Percentiles rank a stretch among this genome's conserved stretches.
phyloP scores from a whole-genome alignment of 192 early-diverging fungal species.

The Coemansia sp. region DNA sequence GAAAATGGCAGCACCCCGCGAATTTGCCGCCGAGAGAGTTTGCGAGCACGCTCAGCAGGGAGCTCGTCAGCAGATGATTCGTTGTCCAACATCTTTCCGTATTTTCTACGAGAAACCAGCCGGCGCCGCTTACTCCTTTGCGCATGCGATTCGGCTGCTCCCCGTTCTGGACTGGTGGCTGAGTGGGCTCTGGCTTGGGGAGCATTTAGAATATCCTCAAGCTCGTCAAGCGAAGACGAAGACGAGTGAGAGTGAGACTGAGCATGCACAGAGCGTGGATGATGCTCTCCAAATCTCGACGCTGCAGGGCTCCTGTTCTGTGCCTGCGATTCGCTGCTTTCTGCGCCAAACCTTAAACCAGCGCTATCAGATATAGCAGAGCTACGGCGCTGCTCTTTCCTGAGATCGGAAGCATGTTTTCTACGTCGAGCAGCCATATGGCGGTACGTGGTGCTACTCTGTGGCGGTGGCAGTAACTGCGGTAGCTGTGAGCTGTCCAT shows the following conservation, averaged over 20 bases:
- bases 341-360: too few relatives aligned
- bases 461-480: slow-evolving; percentile 3
- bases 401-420: not conserved
- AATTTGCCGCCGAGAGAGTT: slow-evolving; percentile 32
- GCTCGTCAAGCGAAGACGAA: slow-evolving; percentile 1
- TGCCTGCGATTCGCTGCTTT: too few relatives aligned
- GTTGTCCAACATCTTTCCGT: not conserved
- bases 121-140: not conserved
- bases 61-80: slow-evolving; percentile 4
- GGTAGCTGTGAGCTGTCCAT: not conserved
- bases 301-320: too few relatives aligned
- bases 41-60: slow-evolving; percentile 21
- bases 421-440: slow-evolving; percentile 24
- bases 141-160: not conserved
- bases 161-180: too few relatives aligned
- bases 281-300: too few relatives aligned
- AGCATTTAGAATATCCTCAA: not conserved
- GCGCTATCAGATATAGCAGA: too few relatives aligned
- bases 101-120: slow-evolving; percentile 4
- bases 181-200: too few relatives aligned
- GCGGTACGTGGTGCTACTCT: slow-evolving; percentile 23
- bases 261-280: too few relatives aligned
- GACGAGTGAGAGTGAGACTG: not conserved
- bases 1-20: slow-evolving; percentile 48
- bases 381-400: too few relatives aligned